Conservation (phyloP, 257 asterid species). For the Hygrophila difformis region DNA sequence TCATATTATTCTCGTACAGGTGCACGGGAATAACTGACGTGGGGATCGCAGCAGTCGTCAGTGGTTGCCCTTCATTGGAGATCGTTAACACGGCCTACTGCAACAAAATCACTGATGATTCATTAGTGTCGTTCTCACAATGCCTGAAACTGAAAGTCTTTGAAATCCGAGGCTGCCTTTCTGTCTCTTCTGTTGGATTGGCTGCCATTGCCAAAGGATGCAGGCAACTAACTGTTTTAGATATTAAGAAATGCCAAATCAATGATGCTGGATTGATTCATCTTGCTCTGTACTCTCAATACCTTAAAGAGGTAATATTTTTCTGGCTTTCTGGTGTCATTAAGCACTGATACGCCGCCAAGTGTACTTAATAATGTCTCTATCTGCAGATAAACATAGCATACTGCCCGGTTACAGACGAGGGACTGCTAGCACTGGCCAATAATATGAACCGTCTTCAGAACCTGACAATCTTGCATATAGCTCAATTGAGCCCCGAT, state of each 20-base stretch:
- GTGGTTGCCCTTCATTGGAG: conserved; percentile 25
- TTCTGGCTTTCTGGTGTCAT: too few species aligned
- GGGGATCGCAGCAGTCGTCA: conserved; percentile 22
- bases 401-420: conserved; percentile 23
- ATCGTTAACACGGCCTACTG: conserved; percentile 30
- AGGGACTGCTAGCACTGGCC: conserved; percentile 24
- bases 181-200: conserved; percentile 22
- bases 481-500: conserved; percentile 15
- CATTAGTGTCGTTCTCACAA: conserved; percentile 16
- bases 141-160: conserved; percentile 18
- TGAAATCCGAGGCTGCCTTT: conserved; percentile 33
- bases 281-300: conserved; percentile 23
- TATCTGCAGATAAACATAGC: conserved; percentile 28
- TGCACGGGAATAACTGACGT: conserved; percentile 21
- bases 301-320: conserved; percentile 28
- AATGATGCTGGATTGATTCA: conserved; percentile 25
- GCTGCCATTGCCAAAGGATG: conserved; percentile 23
- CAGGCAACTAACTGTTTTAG: conserved; percentile 16
- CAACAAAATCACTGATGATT: conserved; percentile 19
- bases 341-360: too few species aligned
- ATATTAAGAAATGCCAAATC: conserved; percentile 30
- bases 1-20: conserved; percentile 10
- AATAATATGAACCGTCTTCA: conserved; percentile 20
- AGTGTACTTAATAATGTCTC: background rate
- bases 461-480: conserved; percentile 24